Evolutionary conservation across 1,139 yeast species (phyloP), one percentile per base, ranked within the genome.

Genomic region (Sugiyamaella grinbergsii): DNA sequence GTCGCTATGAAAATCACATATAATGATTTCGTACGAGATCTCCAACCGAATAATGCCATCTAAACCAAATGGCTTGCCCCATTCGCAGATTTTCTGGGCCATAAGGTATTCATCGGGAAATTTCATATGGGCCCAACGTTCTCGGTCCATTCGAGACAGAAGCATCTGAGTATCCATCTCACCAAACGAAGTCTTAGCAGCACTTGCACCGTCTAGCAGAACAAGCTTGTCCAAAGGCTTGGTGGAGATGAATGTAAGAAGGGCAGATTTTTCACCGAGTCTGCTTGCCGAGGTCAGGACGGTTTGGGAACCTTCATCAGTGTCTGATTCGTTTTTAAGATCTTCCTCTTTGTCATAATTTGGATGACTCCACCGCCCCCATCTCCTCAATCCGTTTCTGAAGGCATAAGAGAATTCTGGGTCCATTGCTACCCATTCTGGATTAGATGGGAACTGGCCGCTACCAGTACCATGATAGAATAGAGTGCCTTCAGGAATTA

Each of bases 401-500:
- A 79, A 80, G 51, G 61, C 63, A 54, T 75, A 78, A 54, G 82
- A 76, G 62, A 80, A 79, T 58, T 80, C 84, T 53, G 71, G 74
- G 59, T 79, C 82, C 74, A 80, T 68, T 1, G 84, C 85, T 6
- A 78, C 65, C 84, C 85, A 80, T 60, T 80, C 84, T 29, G 72
- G 72, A 32, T 68, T 62, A 0, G 60, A 56, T 1, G 83, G 83
- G 6, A 78, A 58, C 3, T 59, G 54, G 1, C 69, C 67, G 2
- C 65, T 63, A 7, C 73, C 72, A 0, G 83, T 78, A 3, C 81
- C 82, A 62, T 80, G 84, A 53, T 76, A 81, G 48, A 81, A 58
- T 33, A 76, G 60, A 0, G 83, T 79, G 4, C 82, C 82, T 33
- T 76, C 71, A 0, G 84, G 83, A 15, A 81, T 70, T 45, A 72